Percentiles rank a stretch among this genome's conserved stretches.
phyloP scores from a whole-genome alignment of 768 basidiomycete species.

The Lactarius deliciosus region DNA sequence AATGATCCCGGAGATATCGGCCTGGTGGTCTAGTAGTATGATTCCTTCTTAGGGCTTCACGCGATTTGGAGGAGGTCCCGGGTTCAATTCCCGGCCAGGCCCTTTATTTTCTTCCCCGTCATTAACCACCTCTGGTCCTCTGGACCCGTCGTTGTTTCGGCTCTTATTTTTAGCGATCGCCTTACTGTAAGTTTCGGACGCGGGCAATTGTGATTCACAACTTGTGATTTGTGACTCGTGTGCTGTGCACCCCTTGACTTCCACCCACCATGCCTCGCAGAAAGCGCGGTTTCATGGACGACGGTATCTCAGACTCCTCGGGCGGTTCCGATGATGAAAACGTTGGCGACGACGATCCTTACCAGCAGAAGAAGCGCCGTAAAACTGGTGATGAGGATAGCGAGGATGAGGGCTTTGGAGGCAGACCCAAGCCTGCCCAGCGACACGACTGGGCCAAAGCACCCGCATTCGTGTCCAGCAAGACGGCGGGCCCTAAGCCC shows the following conservation, averaged over 20 bases:
- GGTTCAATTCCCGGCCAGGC: conserved; percentile 87
- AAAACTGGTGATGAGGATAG: conserved; percentile 69
- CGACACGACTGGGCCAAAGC: conserved; percentile 72
- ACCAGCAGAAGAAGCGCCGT: conserved; percentile 65
- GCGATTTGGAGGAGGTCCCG: conserved; percentile 74
- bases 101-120: conserved; percentile 33
- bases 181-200: background rate
- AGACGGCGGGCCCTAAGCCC: conserved; percentile 30
- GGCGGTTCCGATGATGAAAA: conserved; percentile 55
- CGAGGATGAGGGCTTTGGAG: conserved; percentile 43
- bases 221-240: conserved; percentile 15
- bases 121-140: too few relatives aligned
- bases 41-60: conserved; percentile 55
- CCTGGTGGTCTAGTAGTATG: conserved; percentile 53
- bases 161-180: background rate
- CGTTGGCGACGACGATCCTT: conserved; percentile 68
- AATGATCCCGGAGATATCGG: conserved; percentile 27
- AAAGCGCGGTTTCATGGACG: conserved; percentile 74
- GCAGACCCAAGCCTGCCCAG: conserved; percentile 37
- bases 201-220: background rate
- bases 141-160: background rate
- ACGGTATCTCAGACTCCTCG: conserved; percentile 68
- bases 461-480: conserved; percentile 69
- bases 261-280: conserved; percentile 60
- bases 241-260: background rate